Percentiles rank a stretch among this genome's conserved stretches.
These are phyloP conservation scores for Yamadazyma sp. DNA, from an alignment of 1,139 yeast species.

Conservation along the genomic window DNA sequence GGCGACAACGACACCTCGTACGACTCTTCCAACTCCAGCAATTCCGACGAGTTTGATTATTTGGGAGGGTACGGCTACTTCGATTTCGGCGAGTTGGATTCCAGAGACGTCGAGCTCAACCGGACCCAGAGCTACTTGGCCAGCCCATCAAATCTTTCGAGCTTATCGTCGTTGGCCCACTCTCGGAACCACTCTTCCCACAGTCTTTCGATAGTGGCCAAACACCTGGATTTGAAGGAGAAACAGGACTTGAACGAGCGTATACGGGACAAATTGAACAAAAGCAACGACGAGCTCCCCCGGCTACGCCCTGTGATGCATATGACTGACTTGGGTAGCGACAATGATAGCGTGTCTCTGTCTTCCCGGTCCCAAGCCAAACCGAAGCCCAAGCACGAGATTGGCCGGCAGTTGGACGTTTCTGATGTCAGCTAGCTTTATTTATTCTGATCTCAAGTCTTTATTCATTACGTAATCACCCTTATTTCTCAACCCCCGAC, in stretches of 20 bases:
- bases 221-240: conserved; percentile 23
- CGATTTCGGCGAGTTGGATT: conserved; percentile 60
- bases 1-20: background rate
- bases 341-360: background rate
- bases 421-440: too few relatives aligned
- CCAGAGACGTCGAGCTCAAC: conserved; percentile 16
- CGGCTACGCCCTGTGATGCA: background rate
- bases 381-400: conserved; percentile 13
- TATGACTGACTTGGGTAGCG: background rate
- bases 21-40: conserved; percentile 11
- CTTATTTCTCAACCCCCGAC: too few relatives aligned
- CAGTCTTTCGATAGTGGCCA: conserved; percentile 22
- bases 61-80: conserved; percentile 77
- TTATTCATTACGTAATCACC: too few relatives aligned
- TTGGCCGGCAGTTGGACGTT: conserved; percentile 27
- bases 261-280: conserved; percentile 37
- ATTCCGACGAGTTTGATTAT: conserved; percentile 28
- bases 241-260: conserved; percentile 32
- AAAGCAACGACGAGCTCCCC: conserved; percentile 19
- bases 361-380: background rate
- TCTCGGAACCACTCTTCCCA: conserved; percentile 35
- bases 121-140: conserved; percentile 21
- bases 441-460: background rate
- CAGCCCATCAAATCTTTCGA: conserved; percentile 23
- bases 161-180: conserved; percentile 29